Evolutionary conservation across 345 rosid genomes (phyloP).

Genomic region (Garcia nutans): DNA sequence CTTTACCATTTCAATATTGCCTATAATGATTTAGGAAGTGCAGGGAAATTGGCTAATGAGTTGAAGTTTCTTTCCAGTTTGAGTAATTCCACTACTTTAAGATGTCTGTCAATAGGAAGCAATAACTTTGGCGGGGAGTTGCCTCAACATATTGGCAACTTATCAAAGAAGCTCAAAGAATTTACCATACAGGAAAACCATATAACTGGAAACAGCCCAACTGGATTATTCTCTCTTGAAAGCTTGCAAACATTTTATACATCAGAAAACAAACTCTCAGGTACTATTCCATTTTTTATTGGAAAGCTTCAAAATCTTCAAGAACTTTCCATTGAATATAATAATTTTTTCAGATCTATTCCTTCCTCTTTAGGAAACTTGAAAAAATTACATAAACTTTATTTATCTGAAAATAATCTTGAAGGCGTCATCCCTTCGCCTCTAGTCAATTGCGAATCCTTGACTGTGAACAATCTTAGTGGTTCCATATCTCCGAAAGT

Average conservation of each 20-base stretch:
- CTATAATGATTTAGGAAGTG: neutral
- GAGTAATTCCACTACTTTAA: neutral
- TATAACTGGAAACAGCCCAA: neutral
- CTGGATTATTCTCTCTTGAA: neutral
- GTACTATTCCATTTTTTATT: slow-evolving; percentile 2
- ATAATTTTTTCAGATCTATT: neutral
- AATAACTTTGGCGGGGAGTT: slow-evolving; percentile 6
- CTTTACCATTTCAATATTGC: accelerated
- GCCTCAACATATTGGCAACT: neutral
- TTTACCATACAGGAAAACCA: neutral
- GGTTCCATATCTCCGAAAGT: neutral
- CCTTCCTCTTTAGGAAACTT: slow-evolving; percentile 7
- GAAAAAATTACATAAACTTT: neutral
- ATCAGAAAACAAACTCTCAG: slow-evolving; percentile 4
- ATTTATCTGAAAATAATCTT: neutral
- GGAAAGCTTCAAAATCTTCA: neutral
- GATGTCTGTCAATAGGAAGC: accelerated
- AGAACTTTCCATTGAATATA: accelerated
- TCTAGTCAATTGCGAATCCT: neutral
- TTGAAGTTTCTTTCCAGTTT: neutral
- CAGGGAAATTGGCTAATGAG: no score
- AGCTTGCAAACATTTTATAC: neutral
- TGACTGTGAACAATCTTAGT: neutral
- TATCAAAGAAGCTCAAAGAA: accelerated
- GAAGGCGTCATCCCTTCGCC: slow-evolving; percentile 6